Conservation (phyloP, 352 stramenopile species). For the Phytophthora sojae region DNA sequence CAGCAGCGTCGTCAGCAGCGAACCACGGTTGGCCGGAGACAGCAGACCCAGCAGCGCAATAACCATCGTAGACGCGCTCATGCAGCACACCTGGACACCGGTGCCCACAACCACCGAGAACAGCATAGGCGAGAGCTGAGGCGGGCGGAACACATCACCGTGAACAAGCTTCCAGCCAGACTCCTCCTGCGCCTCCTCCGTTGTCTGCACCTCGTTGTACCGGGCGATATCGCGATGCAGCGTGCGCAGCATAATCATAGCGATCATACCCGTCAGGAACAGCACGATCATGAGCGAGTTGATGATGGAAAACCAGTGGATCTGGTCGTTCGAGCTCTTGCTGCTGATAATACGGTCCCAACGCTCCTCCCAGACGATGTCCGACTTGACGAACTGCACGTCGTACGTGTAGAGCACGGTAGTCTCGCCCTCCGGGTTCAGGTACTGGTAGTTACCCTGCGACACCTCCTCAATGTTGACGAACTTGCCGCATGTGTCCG, state of each 20-base stretch:
- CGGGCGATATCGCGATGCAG: constrained; percentile 98
- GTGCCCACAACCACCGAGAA: constrained; percentile 96
- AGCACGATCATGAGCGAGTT: constrained; percentile 99
- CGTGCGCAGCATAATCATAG: constrained; percentile 99
- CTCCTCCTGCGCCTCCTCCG: constrained; percentile 96
- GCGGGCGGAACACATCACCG: constrained; percentile 98
- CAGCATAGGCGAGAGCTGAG: constrained; percentile 93
- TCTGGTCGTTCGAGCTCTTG: constrained; percentile 97
- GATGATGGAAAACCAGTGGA: constrained; percentile 99
- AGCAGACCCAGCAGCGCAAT: constrained; percentile 96
- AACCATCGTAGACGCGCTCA: constrained; percentile 95
- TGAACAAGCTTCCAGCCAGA: constrained; percentile 97
- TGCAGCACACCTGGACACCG: constrained; percentile 96
- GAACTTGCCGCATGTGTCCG: constrained; percentile 89
- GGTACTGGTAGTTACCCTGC: constrained; percentile 86
- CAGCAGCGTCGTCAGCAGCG: constrained; percentile 96
- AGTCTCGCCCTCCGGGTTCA: constrained; percentile 70
- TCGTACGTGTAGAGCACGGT: constrained; percentile 99
- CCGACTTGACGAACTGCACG: constrained; percentile 95
- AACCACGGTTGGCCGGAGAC: constrained; percentile 97
- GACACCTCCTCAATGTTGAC: constrained; percentile 87
- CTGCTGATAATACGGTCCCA: constrained; percentile 99
- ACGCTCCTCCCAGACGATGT: constrained; percentile 96
- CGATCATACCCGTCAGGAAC: constrained; percentile 99
- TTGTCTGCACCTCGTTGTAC: constrained; percentile 97